Base-by-base conservation (phyloP, 2,329 filamentous ascomycete genomes). In the Ceratocystis ficicola region DNA sequence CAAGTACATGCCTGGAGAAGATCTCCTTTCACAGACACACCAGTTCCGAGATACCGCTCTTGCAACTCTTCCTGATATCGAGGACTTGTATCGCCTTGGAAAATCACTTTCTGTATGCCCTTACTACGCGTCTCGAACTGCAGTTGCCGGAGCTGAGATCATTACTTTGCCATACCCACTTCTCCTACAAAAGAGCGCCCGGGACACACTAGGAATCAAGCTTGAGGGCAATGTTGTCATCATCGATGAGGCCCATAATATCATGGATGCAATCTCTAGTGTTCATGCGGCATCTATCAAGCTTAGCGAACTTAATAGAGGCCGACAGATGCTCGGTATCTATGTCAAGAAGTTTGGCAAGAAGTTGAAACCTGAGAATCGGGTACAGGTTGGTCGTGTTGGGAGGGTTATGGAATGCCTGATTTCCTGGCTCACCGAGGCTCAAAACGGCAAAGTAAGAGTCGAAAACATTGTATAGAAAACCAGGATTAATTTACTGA, bases 221-320 rank as follows among this genome's bases (percentile, higher is more conserved):
- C 76, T 99, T 7, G 91, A 95, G 71, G 85, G 86, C 4, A 94
- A 95, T 72, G 80, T 99, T 0, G 86, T 99, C n/a, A 88, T 99
- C 30, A 89, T 99, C 61, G 94, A 99, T 70, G 94, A 99, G 77
- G 94, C 94, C 0, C 94, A 99, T 73, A 99, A 99, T 72, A 83
- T 99, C 64, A 96, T 96, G 87, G 92, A 96, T 73, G 91, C 93
- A 0, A 90, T 99, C 59, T 84, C 90, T 17, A 87, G 86, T 59
- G 94, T 96, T 44, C 86, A 96, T 73, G 92, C 92, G 0, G 84
- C 90, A 0, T 84, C 88, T 44, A 81, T 97, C 22, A 84, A 83
- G 1, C 77, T 95, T 3, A 77, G 78, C 30, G 91, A 96, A 69
- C 77, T 97, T 20, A 83, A 83, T 62, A 81, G 82, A 67, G 89